These are phyloP conservation scores for Phellinidium pouzarii DNA, from an alignment of 1,284 basidiomycete genomes.

Conservation along the genomic window DNA sequence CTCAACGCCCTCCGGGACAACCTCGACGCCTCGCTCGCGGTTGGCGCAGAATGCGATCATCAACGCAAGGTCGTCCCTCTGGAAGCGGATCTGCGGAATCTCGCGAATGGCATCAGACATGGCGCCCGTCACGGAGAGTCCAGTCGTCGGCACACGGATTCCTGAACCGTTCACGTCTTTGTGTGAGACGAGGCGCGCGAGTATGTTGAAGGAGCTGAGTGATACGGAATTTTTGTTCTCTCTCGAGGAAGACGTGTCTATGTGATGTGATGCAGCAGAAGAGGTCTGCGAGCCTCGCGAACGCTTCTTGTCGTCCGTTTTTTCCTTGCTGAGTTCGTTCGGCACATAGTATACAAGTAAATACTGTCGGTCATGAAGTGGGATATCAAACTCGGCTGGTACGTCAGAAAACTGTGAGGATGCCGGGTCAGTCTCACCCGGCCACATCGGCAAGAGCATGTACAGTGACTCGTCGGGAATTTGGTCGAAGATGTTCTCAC, in stretches of 20 bases:
- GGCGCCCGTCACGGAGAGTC: slow-evolving; percentile 56
- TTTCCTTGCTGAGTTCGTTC: slow-evolving; percentile 32
- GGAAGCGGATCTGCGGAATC: slow-evolving; percentile 30
- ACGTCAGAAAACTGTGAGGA: slow-evolving; percentile 26
- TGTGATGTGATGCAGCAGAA: slow-evolving; percentile 32
- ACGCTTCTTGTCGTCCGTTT: slow-evolving; percentile 30
- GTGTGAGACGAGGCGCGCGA: slow-evolving; percentile 61
- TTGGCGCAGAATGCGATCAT: slow-evolving; percentile 58
- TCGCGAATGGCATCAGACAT: slow-evolving; percentile 49
- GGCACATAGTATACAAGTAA: slow-evolving; percentile 68
- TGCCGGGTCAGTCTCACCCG: slow-evolving; percentile 56
- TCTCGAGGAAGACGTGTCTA: slow-evolving; percentile 17
- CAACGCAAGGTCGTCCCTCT: slow-evolving; percentile 26
- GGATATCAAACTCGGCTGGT: slow-evolving; percentile 34
- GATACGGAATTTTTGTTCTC: slow-evolving; percentile 40
- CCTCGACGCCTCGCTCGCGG: slow-evolving; percentile 60
- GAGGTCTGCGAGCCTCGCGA: slow-evolving; percentile 29
- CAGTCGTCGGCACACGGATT: slow-evolving; percentile 63
- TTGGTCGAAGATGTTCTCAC: slow-evolving; percentile 47
- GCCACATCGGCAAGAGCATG: slow-evolving; percentile 80
- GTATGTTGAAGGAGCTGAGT: slow-evolving; percentile 56
- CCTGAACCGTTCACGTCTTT: slow-evolving; percentile 62
- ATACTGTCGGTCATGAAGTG: slow-evolving; percentile 53
- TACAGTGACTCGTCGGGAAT: slow-evolving; percentile 63
- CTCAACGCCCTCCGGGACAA: slow-evolving; percentile 60